Base-by-base conservation (phyloP, 805 yeast species). In the Candida tallmaniae region DNA sequence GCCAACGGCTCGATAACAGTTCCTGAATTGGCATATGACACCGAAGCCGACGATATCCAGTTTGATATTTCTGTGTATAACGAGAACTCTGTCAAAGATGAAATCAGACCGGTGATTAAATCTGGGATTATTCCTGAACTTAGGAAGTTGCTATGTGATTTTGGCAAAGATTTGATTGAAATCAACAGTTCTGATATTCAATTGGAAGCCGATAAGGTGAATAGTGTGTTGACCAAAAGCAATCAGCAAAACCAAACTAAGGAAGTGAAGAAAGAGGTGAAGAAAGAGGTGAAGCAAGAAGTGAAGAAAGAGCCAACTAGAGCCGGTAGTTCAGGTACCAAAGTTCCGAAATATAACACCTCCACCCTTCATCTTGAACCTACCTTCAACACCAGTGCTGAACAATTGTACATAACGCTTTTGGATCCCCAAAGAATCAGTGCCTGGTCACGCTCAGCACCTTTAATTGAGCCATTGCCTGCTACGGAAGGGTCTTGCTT, bases 21-120 rank as follows among this genome's bases (percentile, higher is more conserved):
- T 33, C 99, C 98, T 5, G 98, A 93, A 58, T 73, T 93, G 40
- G 90, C 97, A 5, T 93, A 93, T 60, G 97, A 93, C 57, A 77
- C 95, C 7, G 93, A 82, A 34, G 73, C 64, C 17, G 89, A 82
- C 41, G 97, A 88, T 45, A 83, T 80, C 50, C 96, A 86, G 57
- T 93, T 90, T 54, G 83, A 81, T 33, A 71, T 88, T 34, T 70
- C 82, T 16, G 70, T 88, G 27, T 73, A 73, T 50, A 73, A 73
- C 40, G 82, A 79, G 41, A 64, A 58, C 41, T 50, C 66, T 16
- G 55, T 51, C 10, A 49, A 63, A 17, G 79, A 76, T 34, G 76
- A 75, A 18, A 63, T 80, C 34, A 75, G 84, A 40, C 58, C 68
- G 2, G 41, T 69, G 8, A 54, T 75, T 13, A 74, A 74, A 51